Percentiles rank a stretch among this genome's conserved stretches.
phyloP scores from a whole-genome alignment of 208 protist genomes.

The Acanthamoeba divionensis region DNA sequence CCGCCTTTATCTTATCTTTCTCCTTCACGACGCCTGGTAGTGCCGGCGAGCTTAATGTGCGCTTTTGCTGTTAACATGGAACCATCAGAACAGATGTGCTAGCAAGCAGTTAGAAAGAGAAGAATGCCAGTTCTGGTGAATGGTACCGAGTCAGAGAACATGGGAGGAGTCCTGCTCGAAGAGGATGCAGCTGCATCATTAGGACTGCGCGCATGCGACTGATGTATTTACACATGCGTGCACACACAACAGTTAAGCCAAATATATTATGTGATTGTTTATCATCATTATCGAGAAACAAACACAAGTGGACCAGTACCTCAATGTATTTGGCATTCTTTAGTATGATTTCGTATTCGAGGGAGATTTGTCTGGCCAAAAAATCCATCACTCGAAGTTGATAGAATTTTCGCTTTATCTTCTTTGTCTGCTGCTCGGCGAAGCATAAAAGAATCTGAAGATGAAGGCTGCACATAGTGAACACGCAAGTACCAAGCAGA shows the following conservation, averaged over 20 bases:
- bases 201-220: constrained; percentile 34
- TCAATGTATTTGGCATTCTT: constrained; percentile 52
- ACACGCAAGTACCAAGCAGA: background rate
- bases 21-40: too few species aligned
- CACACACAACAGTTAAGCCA: too few species aligned
- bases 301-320: background rate
- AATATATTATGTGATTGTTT: too few species aligned
- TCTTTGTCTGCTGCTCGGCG: constrained; percentile 36
- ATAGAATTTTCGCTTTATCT: constrained; percentile 52
- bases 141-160: too few species aligned
- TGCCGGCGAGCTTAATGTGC: too few species aligned
- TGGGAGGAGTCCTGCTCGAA: too few species aligned
- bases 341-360: constrained; percentile 53
- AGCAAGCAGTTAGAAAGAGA: too few species aligned
- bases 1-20: too few species aligned
- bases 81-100: too few species aligned
- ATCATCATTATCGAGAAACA: background rate
- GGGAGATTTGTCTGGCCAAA: constrained; percentile 12
- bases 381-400: constrained; percentile 49
- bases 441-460: constrained; percentile 39
- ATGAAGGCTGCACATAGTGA: background rate
- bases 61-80: too few species aligned
- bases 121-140: too few species aligned
- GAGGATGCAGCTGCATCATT: too few species aligned
- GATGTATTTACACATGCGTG: background rate